Percentiles rank a stretch among this genome's conserved stretches.
Conservation (phyloP, 1,284 basidiomycete species). For the Ustilago crameri region DNA sequence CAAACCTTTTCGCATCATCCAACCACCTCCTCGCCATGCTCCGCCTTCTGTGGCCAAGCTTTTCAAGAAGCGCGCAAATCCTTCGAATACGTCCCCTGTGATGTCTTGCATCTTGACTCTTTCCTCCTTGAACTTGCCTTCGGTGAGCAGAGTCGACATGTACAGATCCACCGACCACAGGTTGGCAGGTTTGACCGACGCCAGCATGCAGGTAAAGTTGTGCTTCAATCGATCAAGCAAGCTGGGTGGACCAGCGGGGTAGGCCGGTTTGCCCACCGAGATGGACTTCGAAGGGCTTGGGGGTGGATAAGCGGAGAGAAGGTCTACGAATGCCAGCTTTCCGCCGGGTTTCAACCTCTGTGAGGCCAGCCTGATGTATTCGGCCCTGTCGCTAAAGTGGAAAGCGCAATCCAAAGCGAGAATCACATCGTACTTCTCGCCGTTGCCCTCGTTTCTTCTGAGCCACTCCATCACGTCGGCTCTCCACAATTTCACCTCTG, state of each 20-base stretch:
- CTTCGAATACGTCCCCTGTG: slow-evolving; percentile 56
- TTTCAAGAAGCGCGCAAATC: slow-evolving; percentile 56
- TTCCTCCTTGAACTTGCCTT: slow-evolving; percentile 31
- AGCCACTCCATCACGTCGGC: slow-evolving; percentile 52
- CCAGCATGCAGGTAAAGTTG: slow-evolving; percentile 30
- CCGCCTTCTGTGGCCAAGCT: slow-evolving; percentile 43
- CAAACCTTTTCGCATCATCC: slow-evolving; percentile 32
- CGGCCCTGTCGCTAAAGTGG: slow-evolving; percentile 56
- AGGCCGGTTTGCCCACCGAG: slow-evolving; percentile 13
- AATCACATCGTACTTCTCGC: slow-evolving; percentile 57
- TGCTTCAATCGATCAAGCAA: slow-evolving; percentile 25
- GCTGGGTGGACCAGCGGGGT: slow-evolving; percentile 35
- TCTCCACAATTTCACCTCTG: slow-evolving; percentile 41
- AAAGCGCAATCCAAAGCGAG: slow-evolving; percentile 66
- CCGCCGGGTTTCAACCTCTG: slow-evolving; percentile 50
- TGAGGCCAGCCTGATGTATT: slow-evolving; percentile 51
- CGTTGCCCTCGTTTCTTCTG: slow-evolving; percentile 4
- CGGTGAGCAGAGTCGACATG: slow-evolving; percentile 18
- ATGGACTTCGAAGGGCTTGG: slow-evolving; percentile 21
- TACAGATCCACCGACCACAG: slow-evolving; percentile 53
- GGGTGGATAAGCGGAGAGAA: slow-evolving; percentile 55
- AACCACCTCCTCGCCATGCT: slow-evolving; percentile 53
- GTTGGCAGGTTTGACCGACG: slow-evolving; percentile 36
- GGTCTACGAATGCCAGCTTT: slow-evolving; percentile 56
- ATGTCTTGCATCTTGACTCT: slow-evolving; percentile 55